These are phyloP conservation scores for Cryptomeria japonica DNA, from an alignment of 75 land plant species.

Conservation along the genomic window DNA sequence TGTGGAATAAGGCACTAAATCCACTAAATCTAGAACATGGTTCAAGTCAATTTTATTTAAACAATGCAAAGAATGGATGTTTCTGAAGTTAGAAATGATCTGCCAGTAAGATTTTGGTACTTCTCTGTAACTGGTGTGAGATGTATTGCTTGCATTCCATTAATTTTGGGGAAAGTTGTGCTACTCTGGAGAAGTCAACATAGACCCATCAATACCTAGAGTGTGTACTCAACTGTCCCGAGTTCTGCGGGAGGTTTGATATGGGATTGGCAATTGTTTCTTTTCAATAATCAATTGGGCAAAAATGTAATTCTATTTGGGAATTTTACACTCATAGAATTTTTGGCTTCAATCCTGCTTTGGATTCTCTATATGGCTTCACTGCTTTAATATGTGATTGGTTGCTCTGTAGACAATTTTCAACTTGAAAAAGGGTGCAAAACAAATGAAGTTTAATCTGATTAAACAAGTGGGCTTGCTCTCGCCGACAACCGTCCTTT, in stretches of 20 bases:
- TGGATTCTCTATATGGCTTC: constrained; percentile 33
- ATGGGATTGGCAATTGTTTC: constrained; percentile 22
- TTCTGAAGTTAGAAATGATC: neutral
- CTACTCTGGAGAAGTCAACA: constrained; percentile 14
- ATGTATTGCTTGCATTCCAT: constrained; percentile 21
- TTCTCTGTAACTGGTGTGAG: constrained; percentile 6
- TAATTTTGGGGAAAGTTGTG: constrained; percentile 23
- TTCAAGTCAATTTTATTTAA: neutral
- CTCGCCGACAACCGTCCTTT: constrained; percentile 12
- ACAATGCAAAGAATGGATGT: neutral
- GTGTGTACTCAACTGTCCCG: constrained; percentile 21
- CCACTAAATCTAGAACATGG: neutral
- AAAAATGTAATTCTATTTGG: neutral
- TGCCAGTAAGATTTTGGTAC: constrained; percentile 6
- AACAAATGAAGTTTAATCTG: constrained; percentile 7
- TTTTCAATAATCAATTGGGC: neutral
- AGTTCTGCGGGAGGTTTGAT: constrained; percentile 34
- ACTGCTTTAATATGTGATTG: constrained; percentile 21
- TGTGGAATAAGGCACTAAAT: neutral
- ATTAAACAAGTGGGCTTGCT: neutral
- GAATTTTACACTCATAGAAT: constrained; percentile 16
- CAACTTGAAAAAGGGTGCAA: constrained; percentile 4
- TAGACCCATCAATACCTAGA: constrained; percentile 18
- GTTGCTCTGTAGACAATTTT: constrained; percentile 13
- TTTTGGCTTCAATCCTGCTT: constrained; percentile 33